These are phyloP conservation scores for Vigna unguiculata DNA, from an alignment of 306 rosid species.

Conservation along the genomic window DNA sequence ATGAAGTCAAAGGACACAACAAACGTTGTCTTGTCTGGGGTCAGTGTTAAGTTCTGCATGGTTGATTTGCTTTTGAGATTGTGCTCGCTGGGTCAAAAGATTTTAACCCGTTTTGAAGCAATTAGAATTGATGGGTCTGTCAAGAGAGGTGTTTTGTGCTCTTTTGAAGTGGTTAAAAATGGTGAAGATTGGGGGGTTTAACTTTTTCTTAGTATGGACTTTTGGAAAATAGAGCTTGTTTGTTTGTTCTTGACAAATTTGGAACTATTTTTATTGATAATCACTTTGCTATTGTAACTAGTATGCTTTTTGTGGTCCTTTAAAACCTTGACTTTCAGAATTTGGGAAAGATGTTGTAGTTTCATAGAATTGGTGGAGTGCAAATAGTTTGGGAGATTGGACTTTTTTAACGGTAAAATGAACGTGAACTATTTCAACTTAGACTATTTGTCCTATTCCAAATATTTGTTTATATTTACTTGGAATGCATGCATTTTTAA, in stretches of 20 bases:
- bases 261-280: no score
- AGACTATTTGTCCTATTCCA: no score
- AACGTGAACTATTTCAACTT: no score
- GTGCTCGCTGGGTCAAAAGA: not conserved
- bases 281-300: no score
- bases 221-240: conserved; percentile 1
- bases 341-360: no score
- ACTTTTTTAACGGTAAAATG: no score
- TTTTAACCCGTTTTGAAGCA: conserved; percentile 39
- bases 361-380: no score
- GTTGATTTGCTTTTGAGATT: not conserved
- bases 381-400: no score
- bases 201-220: not conserved
- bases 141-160: not conserved
- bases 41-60: not conserved
- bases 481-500: no score
- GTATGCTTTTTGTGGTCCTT: not conserved
- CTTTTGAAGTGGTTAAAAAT: not conserved
- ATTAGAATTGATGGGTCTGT: not conserved
- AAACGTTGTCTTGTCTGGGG: not conserved
- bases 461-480: no score
- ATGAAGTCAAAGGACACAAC: conserved; percentile 3
- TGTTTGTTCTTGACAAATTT: conserved; percentile 5
- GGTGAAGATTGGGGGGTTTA: conserved; percentile 14
- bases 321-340: no score